Percentiles rank a stretch among this genome's conserved stretches.
Evolutionary conservation across 139 green algal genomes (phyloP).

Genomic region (Haematococcus sp.): DNA sequence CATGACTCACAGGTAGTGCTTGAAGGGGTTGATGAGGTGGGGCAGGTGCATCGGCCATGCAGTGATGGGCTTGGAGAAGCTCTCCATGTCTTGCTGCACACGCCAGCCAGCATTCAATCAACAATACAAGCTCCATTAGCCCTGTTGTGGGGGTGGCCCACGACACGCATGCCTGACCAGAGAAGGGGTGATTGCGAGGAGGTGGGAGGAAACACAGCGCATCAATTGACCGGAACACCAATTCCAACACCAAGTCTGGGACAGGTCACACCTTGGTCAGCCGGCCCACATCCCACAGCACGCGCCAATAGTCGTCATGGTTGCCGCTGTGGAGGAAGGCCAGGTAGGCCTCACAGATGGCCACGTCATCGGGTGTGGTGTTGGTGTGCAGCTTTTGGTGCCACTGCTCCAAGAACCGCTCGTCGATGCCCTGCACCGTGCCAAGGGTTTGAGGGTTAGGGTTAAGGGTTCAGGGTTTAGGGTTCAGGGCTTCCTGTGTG

Average conservation of each 20-base stretch:
- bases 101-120: too few relatives aligned
- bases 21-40: slow-evolving; percentile 78
- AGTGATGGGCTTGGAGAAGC: slow-evolving; percentile 68
- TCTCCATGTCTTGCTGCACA: slow-evolving; percentile 56
- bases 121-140: too few relatives aligned
- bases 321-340: slow-evolving; percentile 67
- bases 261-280: slow-evolving; percentile 37
- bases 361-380: slow-evolving; percentile 73
- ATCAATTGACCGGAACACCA: too few relatives aligned
- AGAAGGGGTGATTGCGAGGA: too few relatives aligned
- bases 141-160: too few relatives aligned
- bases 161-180: too few relatives aligned
- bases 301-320: slow-evolving; percentile 53
- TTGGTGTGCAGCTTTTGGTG: slow-evolving; percentile 93
- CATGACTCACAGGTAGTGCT: slow-evolving; percentile 77
- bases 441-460: too few relatives aligned
- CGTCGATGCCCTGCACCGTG: slow-evolving; percentile 84
- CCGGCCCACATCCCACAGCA: slow-evolving; percentile 72
- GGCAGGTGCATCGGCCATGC: slow-evolving; percentile 78
- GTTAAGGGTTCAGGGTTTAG: too few relatives aligned
- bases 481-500: too few relatives aligned
- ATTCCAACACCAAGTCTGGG: too few relatives aligned
- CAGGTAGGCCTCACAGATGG: slow-evolving; percentile 84
- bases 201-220: too few relatives aligned
- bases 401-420: slow-evolving; percentile 90